Percentiles rank a stretch among this genome's conserved stretches.
These are phyloP conservation scores for Exophiala alcalophila DNA, from an alignment of 2,329 filamentous ascomycete species.

Conservation along the genomic window DNA sequence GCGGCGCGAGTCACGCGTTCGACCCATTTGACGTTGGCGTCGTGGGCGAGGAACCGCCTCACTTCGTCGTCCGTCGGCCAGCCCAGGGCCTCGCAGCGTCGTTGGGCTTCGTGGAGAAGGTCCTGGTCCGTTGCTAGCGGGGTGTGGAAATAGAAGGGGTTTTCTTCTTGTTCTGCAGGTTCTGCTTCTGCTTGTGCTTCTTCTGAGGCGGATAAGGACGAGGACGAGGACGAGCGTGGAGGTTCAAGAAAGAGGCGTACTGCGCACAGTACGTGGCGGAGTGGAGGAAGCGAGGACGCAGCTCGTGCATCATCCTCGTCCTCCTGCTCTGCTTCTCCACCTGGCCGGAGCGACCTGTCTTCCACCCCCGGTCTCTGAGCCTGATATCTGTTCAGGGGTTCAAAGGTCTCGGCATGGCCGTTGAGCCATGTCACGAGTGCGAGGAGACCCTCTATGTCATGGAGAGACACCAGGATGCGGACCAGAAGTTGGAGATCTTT, in stretches of 20 bases:
- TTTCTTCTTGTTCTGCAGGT: neutral
- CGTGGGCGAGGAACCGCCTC: conserved; percentile 8
- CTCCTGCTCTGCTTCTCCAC: no score
- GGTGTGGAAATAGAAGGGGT: conserved; percentile 6
- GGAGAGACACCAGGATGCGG: conserved; percentile 14
- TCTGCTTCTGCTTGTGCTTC: no score
- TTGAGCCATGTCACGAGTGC: conserved; percentile 30
- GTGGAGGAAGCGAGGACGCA: neutral
- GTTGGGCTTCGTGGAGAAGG: conserved; percentile 11
- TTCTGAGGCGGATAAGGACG: no score
- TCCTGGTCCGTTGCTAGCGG: conserved; percentile 5
- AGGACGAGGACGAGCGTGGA: neutral
- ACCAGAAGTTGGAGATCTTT: conserved; percentile 22
- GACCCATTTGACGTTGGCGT: conserved; percentile 15
- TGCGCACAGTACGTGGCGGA: conserved; percentile 14
- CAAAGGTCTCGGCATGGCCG: conserved; percentile 31
- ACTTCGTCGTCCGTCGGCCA: conserved; percentile 27
- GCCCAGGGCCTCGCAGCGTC: conserved; percentile 10
- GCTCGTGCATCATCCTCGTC: neutral
- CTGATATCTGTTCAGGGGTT: conserved; percentile 20
- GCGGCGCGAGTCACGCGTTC: conserved; percentile 9
- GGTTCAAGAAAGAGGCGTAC: conserved; percentile 22
- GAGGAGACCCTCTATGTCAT: conserved; percentile 16
- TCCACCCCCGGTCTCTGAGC: no score
- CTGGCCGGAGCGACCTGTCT: no score